These are phyloP conservation scores for Coniochaeta ligniaria DNA, from an alignment of 2,329 filamentous ascomycete species.

Conservation along the genomic window DNA sequence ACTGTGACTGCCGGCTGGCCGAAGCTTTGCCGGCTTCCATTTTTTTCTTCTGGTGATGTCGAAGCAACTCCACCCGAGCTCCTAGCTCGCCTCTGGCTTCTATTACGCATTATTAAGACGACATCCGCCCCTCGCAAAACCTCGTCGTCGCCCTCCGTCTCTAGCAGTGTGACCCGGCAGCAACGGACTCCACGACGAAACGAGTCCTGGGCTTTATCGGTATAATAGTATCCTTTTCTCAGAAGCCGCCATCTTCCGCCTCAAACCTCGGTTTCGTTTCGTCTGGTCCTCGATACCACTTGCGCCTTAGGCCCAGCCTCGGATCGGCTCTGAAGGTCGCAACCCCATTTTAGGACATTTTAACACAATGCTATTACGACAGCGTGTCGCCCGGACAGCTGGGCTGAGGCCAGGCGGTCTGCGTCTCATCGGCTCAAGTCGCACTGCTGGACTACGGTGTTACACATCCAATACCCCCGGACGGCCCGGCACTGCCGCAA, in stretches of 20 bases:
- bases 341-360: background rate
- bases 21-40: constrained; percentile 3
- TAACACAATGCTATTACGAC: constrained; percentile 11
- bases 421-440: constrained; percentile 3
- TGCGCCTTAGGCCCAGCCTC: background rate
- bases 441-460: background rate
- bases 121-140: background rate
- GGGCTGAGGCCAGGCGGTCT: constrained; percentile 5
- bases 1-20: background rate
- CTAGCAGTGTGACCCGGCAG: background rate
- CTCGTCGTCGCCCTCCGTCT: background rate
- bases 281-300: background rate
- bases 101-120: constrained; percentile 3
- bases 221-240: background rate
- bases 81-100: background rate
- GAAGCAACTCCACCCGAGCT: background rate
- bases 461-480: constrained; percentile 5
- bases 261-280: background rate
- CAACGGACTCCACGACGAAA: background rate
- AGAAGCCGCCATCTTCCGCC: background rate
- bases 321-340: background rate
- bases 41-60: constrained; percentile 1
- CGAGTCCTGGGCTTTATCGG: background rate
- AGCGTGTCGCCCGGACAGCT: constrained; percentile 8
- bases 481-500: background rate